Evolutionary conservation across 805 yeast species (phyloP), one percentile per base, ranked within the genome.

Genomic region (Komagataella pastoris): DNA sequence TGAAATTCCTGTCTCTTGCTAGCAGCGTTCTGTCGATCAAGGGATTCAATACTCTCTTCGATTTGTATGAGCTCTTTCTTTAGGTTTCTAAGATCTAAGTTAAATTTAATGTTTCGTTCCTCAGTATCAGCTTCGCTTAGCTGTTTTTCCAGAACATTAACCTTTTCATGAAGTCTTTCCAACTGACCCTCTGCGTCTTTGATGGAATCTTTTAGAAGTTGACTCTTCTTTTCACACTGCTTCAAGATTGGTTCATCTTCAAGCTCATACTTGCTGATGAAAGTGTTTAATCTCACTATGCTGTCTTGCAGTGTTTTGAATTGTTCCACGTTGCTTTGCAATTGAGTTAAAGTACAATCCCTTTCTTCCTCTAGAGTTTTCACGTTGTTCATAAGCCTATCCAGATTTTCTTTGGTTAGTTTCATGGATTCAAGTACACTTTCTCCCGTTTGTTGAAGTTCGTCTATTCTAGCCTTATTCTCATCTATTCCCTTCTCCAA

Each of bases 41-140:
- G 63, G 2, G 66, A 68, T 0, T 52, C 55, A 4, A 86, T 71
- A 49, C 71, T 69, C 0, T 57, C 50, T 8, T 71, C 72, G 4
- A 74, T 62, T 1, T 59, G 58, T 0, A 57, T 59, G 0, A 77
- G 57, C 51, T 79, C 76, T 1, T 48, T 51, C 17, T 69, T 66
- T 24, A 80, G 59, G 5, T 68, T 67, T 10, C 83, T 64, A 12
- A 81, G 68, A 54, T 83, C 87, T 40, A 87, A 58, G 54, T 85
- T 87, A 47, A 83, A 81, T 43, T 77, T 68, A 7, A 88, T 67
- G 52, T 79, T 80, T 30, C 88, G 76, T 57, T 83, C 81, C 49
- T 80, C 77, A 50, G 74, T 76, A 36, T 75, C 74, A 1, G 85
- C 75, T 55, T 85, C 84, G n/a, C 66, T 68, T 1, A 81, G 58